Base-by-base conservation (phyloP, 2,329 filamentous ascomycete genomes). In the Lachnellula hyalina region DNA sequence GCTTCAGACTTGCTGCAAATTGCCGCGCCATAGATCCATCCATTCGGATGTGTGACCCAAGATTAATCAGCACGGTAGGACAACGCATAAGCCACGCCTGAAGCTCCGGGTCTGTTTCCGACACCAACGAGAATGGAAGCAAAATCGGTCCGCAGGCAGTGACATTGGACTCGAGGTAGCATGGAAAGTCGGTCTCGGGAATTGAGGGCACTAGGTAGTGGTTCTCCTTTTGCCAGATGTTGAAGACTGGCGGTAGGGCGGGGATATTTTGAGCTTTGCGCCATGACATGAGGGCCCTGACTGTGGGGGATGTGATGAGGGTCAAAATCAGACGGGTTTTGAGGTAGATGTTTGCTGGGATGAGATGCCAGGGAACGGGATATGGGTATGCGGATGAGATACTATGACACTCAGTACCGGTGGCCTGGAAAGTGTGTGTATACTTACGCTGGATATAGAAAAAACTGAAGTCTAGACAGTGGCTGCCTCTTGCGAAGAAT, bases 131-230 rank as follows among this genome's bases (percentile, higher is more conserved):
- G 1, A 68, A 66, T 0, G 66, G 61, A 0, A 74, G 67, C 4
- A 77, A 60, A 11, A 81, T 78, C 0, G 78, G 78, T 0, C 77
- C 77, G 54, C 76, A 78, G 1, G 71, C 62, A 1, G 71, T 65
- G 9, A 79, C 66, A 48, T 78, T 72, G 0, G 64, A 51, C 0
- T 73, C 74, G 2, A 75, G 64, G 11, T 74, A 60, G 0, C 52
- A 56, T 70, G 77, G 62, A 70, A 78, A 63, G 38, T 67, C 64
- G 1, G 56, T 61, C 19, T 62, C 63, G 4, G 53, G 61, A 14
- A 58, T 47, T 2, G 63, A 60, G 6, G 63, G 61, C 3, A 61
- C 28, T 1, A 67, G 36, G 38, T 63, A 65, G 14, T 60, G 46
- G 23, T 70, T 64, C 36, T 72, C 65, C 47, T 62, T 62, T 38